phyloP scores from a whole-genome alignment of 2,329 filamentous ascomycete species.

The Pestalotiopsis sp. region DNA sequence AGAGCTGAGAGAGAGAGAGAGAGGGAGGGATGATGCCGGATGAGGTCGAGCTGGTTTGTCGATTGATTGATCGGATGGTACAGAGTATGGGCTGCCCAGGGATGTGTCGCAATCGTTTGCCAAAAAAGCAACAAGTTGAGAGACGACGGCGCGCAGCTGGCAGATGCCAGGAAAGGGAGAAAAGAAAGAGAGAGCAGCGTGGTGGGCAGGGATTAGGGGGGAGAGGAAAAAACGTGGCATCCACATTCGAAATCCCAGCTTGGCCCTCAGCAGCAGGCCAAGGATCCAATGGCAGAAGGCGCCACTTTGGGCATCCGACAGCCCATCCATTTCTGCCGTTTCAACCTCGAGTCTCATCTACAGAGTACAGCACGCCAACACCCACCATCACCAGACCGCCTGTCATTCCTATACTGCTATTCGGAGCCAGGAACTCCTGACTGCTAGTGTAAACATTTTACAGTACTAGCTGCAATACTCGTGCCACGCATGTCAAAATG shows the following conservation, averaged over 20 bases:
- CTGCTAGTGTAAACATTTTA: no score
- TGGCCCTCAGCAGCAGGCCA: neutral
- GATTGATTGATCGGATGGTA: neutral
- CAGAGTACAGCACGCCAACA: neutral
- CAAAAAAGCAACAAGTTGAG: neutral
- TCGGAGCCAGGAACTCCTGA: no score
- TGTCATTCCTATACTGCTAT: no score
- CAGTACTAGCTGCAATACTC: no score
- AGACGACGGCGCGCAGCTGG: neutral
- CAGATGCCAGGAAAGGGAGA: neutral
- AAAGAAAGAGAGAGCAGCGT: neutral
- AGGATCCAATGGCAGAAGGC: neutral
- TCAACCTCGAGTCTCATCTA: slow-evolving; percentile 8
- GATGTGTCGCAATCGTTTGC: neutral
- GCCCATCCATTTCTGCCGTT: neutral
- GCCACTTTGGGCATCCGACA: neutral
- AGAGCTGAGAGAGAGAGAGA: neutral
- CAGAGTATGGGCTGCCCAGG: no score
- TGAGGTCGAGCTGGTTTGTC: neutral
- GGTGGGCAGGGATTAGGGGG: slow-evolving; percentile 1
- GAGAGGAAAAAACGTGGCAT: slow-evolving; percentile 3
- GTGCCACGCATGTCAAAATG: no score
- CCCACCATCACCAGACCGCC: neutral
- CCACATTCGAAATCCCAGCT: neutral
- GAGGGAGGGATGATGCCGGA: neutral